phyloP scores from a whole-genome alignment of 148 eudicot species.

The Chenopodium quinoa region DNA sequence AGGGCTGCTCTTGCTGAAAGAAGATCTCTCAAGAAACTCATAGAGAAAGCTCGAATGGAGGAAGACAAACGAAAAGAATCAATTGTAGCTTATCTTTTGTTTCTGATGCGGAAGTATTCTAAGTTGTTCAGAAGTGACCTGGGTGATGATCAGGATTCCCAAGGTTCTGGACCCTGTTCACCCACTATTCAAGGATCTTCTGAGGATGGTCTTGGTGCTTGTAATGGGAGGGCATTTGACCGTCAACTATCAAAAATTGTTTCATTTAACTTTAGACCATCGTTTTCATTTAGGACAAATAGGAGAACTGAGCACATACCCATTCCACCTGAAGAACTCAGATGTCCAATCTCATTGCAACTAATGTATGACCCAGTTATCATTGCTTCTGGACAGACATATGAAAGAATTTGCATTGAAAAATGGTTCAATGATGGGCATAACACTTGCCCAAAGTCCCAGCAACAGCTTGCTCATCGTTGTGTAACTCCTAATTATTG shows the following conservation, averaged over 20 bases:
- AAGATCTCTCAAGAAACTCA: conserved; percentile 82
- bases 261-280: conserved; percentile 74
- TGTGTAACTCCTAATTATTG: conserved; percentile 93
- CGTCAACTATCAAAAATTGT: conserved; percentile 71
- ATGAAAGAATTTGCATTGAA: conserved; percentile 90
- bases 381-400: conserved; percentile 94
- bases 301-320: conserved; percentile 67
- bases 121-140: conserved; percentile 88
- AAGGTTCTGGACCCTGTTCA: conserved; percentile 97
- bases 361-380: conserved; percentile 97
- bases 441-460: conserved; percentile 93
- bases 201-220: conserved; percentile 44
- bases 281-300: conserved; percentile 46
- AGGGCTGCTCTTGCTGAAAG: conserved; percentile 91
- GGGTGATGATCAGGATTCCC: conserved; percentile 93
- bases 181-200: conserved; percentile 76
- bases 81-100: conserved; percentile 81
- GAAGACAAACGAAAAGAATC: conserved; percentile 96
- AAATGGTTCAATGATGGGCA: conserved; percentile 96
- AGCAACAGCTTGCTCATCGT: conserved; percentile 77
- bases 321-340: conserved; percentile 88
- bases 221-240: conserved; percentile 56
- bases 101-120: conserved; percentile 90
- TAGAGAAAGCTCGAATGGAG: conserved; percentile 78
- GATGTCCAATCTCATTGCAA: conserved; percentile 96